Base-by-base conservation (phyloP, 2,329 filamentous ascomycete genomes). In the Epichloe bromicola region DNA sequence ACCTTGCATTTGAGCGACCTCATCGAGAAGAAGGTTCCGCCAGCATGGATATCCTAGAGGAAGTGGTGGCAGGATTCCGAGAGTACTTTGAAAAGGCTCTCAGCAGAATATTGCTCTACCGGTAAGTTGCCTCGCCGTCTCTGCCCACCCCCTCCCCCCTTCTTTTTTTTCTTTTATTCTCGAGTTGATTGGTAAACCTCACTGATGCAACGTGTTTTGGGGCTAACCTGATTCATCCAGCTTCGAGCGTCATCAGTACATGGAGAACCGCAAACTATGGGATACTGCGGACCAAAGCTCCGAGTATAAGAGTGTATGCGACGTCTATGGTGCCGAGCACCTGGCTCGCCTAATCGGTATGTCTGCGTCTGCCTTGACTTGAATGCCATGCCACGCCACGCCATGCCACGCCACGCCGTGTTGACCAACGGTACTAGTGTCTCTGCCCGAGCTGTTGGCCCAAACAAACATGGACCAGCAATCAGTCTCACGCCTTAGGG, bases 401-500 rank as follows among this genome's bases (percentile, higher is more conserved):
- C n/a, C 23, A 19, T 19, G 2, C 19, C 23, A 6, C 23, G 7
- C 3, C 14, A 19, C 8, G 15, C n/a, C 23, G 14, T 15, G 14
- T n/a, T 41, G 26, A 48, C 37, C 26, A 50, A 46, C 8, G 23
- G 38, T 4, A 11, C 8, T 19, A 95, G 91, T 94, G 3, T 85
- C 86, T 1, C 82, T 97, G 59, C 91, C 93, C 0, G 93, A 98
- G 64, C 81, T 97, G 40, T 83, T 97, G 55, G 90, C 90, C 4
- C 93, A 98, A 66, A 98, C 93, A 49, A 97, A 97, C 69, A 95
- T 98, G 89, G 93, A 97, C 62, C 76, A 85, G 49, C 89, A 95
- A 65, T 90, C 89, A 2, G 88, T 95, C 41, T 86, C 84, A 55
- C 85, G 89, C 45, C 79, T 97, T 26, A 84, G 89, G 12, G 88